Percentiles rank a stretch among this genome's conserved stretches.
These are phyloP conservation scores for Coemansia sp. DNA, from an alignment of 192 early-diverging fungal species.

Conservation along the genomic window DNA sequence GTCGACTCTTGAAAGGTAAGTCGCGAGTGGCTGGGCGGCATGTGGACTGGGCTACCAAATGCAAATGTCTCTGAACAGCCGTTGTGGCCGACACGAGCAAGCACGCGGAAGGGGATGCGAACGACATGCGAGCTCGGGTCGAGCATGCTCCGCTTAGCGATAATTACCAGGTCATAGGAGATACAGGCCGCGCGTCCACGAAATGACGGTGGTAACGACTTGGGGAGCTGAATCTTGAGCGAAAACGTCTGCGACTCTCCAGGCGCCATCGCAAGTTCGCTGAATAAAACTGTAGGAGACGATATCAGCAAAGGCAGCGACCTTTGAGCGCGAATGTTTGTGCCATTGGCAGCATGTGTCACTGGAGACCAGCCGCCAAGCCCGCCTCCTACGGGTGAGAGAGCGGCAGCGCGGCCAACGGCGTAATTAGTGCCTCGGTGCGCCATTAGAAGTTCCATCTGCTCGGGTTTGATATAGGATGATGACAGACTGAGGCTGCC, in stretches of 20 bases:
- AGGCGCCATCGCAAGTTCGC: conserved; percentile 47
- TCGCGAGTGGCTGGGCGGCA: conserved; percentile 32
- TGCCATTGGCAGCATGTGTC: conserved; percentile 4
- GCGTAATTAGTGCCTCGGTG: conserved; percentile 32
- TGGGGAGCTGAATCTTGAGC: conserved; percentile 38
- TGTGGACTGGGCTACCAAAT: conserved; percentile 31
- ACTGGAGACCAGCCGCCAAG: conserved; percentile 37
- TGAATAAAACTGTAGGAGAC: conserved; percentile 46
- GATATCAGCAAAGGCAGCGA: conserved; percentile 37
- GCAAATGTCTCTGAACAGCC: conserved; percentile 13
- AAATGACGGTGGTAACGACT: conserved; percentile 47
- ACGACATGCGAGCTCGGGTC: conserved; percentile 33
- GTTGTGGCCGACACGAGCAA: conserved; percentile 20
- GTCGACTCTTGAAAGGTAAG: conserved; percentile 33
- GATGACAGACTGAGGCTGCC: conserved; percentile 37
- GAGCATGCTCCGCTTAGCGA: conserved; percentile 52
- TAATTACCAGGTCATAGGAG: conserved; percentile 48
- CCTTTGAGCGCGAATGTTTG: conserved; percentile 25
- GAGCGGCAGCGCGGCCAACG: neutral
- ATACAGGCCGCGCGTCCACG: conserved; percentile 42
- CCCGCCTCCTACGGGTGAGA: conserved; percentile 41
- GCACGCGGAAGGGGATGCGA: conserved; percentile 50
- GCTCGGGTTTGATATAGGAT: conserved; percentile 48
- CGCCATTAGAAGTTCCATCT: conserved; percentile 37
- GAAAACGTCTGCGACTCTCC: conserved; percentile 55